Percentiles rank a stretch among this genome's conserved stretches.
phyloP scores from a whole-genome alignment of 257 asterid species.

The Fraxinus anomala region DNA sequence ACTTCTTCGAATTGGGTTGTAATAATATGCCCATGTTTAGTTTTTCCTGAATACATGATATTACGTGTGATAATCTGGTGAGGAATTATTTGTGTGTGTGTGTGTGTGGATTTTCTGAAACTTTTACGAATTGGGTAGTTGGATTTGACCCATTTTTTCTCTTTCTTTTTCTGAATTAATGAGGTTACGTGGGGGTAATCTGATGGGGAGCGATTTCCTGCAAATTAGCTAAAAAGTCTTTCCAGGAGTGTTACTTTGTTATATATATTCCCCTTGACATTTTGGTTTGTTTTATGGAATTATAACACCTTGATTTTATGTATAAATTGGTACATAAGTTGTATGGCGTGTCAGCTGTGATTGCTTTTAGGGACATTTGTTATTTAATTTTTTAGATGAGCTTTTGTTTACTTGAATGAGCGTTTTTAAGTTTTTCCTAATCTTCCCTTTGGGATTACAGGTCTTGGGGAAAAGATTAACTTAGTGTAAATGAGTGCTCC shows the following conservation, averaged over 20 bases:
- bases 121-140: background rate
- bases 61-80: background rate
- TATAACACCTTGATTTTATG: background rate
- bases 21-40: background rate
- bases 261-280: background rate
- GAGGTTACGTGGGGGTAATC: background rate
- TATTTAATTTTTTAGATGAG: background rate
- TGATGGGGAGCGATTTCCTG: background rate
- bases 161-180: background rate
- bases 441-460: background rate
- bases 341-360: background rate
- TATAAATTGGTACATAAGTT: background rate
- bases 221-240: background rate
- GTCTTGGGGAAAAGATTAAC: slow-evolving; percentile 3
- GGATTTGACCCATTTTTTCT: background rate
- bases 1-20: background rate
- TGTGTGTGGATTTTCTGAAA: background rate
- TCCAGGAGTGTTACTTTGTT: background rate
- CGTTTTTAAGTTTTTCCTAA: background rate
- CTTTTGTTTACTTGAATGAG: slow-evolving; percentile 11
- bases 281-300: background rate
- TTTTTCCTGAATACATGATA: background rate
- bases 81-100: background rate
- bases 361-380: background rate
- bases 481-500: slow-evolving; percentile 28